These are phyloP conservation scores for Seiridium unicorne DNA, from an alignment of 2,329 filamentous ascomycete species.

Conservation along the genomic window DNA sequence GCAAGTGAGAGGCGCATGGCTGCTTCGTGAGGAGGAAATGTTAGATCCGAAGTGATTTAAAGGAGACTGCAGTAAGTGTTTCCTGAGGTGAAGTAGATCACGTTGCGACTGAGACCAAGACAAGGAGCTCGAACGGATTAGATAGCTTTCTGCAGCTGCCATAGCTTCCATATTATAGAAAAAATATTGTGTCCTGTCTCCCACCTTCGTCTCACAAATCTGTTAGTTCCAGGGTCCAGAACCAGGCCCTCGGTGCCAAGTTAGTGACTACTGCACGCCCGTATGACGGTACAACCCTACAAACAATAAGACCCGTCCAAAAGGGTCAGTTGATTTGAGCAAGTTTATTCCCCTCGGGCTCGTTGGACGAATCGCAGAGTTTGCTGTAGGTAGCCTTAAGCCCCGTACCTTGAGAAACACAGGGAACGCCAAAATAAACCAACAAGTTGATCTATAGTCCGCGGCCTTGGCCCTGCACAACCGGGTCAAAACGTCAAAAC, in stretches of 20 bases:
- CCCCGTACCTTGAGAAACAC: no score
- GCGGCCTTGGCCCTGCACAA: not conserved
- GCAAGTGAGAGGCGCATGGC: slow-evolving; percentile 13
- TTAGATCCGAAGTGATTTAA: no score
- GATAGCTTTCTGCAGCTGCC: not conserved
- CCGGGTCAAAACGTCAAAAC: not conserved
- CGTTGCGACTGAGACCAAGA: no score
- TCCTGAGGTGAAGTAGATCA: no score
- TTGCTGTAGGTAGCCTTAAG: no score
- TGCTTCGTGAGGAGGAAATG: not conserved
- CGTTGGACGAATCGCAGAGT: no score
- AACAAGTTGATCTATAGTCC: not conserved
- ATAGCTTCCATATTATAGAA: not conserved
- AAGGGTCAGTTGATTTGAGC: not conserved
- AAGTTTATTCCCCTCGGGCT: not conserved
- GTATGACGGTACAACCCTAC: not conserved
- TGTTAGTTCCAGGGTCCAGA: not conserved
- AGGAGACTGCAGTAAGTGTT: no score
- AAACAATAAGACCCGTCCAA: not conserved
- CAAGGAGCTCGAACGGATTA: not conserved
- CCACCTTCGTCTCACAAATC: not conserved
- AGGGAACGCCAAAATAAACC: no score
- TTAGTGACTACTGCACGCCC: not conserved
- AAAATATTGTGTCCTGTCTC: not conserved
- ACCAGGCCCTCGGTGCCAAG: not conserved